Percentiles rank a stretch among this genome's conserved stretches.
These are phyloP conservation scores for Rhamnella rubrinervis DNA, from an alignment of 331 rosid species.

Conservation along the genomic window DNA sequence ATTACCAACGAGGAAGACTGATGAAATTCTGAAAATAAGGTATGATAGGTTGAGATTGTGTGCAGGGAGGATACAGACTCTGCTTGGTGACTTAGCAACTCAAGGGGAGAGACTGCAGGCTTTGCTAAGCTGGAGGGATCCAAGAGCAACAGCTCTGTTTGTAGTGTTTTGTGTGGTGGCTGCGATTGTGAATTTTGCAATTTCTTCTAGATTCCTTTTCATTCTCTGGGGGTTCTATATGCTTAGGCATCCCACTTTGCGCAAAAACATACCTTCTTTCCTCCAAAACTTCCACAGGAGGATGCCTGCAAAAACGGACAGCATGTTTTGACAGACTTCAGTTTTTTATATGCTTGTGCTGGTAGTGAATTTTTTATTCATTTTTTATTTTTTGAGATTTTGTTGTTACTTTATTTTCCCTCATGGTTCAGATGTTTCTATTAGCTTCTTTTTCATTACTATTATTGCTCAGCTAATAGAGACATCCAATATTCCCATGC, in stretches of 20 bases:
- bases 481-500: too few relatives aligned
- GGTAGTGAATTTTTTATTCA: too few relatives aligned
- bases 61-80: slow-evolving; percentile 40
- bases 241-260: slow-evolving; percentile 41
- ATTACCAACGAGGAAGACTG: slow-evolving; percentile 42
- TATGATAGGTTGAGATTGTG: slow-evolving; percentile 54
- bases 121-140: slow-evolving; percentile 72
- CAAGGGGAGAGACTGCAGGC: slow-evolving; percentile 66
- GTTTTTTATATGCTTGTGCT: too few relatives aligned
- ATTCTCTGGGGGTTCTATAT: slow-evolving; percentile 40
- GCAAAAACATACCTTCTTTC: slow-evolving; percentile 46
- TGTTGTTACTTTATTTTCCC: too few relatives aligned
- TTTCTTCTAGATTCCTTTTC: slow-evolving; percentile 38
- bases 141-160: slow-evolving; percentile 54
- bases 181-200: slow-evolving; percentile 40
- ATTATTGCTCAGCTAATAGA: too few relatives aligned
- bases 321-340: slow-evolving; percentile 36
- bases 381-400: too few relatives aligned
- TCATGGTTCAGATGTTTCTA: too few relatives aligned
- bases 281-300: slow-evolving; percentile 59
- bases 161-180: slow-evolving; percentile 41
- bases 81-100: slow-evolving; percentile 52
- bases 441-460: too few relatives aligned
- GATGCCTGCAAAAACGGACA: slow-evolving; percentile 68
- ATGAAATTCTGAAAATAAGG: slow-evolving; percentile 43